Evolutionary conservation across 2,329 filamentous ascomycete genomes (phyloP).

Genomic region (Aspergillus texensis): DNA sequence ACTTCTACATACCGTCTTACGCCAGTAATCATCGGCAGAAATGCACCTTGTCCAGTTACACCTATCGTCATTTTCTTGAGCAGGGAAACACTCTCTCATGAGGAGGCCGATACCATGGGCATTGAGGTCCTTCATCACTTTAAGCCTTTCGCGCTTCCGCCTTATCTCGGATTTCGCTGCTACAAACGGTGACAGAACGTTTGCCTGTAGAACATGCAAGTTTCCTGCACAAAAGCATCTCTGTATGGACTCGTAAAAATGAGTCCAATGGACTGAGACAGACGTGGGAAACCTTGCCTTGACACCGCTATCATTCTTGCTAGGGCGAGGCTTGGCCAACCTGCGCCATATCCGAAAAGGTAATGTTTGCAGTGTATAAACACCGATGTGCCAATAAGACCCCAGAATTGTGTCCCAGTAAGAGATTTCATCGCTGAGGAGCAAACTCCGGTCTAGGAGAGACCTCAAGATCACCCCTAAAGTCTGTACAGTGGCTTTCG

Average conservation of each 20-base stretch:
- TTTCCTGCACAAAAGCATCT: slow-evolving; percentile 74
- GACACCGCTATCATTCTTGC: slow-evolving; percentile 41
- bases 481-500: slow-evolving; percentile 88
- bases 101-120: slow-evolving; percentile 85
- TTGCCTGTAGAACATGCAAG: slow-evolving; percentile 69
- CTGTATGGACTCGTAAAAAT: slow-evolving; percentile 80
- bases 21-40: slow-evolving; percentile 59
- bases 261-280: slow-evolving; percentile 49
- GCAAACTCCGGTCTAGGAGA: slow-evolving; percentile 79
- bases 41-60: slow-evolving; percentile 52
- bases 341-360: slow-evolving; percentile 76
- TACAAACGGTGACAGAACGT: slow-evolving; percentile 77
- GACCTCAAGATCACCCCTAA: slow-evolving; percentile 79
- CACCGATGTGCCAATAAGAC: slow-evolving; percentile 74
- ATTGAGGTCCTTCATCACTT: slow-evolving; percentile 74
- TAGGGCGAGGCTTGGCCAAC: slow-evolving; percentile 64
- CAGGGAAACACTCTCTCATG: slow-evolving; percentile 79
- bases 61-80: slow-evolving; percentile 62
- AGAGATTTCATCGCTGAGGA: slow-evolving; percentile 83
- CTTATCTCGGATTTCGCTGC: slow-evolving; percentile 74
- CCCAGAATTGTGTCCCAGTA: slow-evolving; percentile 92
- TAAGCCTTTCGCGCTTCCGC: slow-evolving; percentile 71
- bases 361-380: slow-evolving; percentile 86
- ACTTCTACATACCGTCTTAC: slow-evolving; percentile 75
- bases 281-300: slow-evolving; percentile 23